Conservation (phyloP, 176 grass and related monocot species). For the Triticum dicoccoides region DNA sequence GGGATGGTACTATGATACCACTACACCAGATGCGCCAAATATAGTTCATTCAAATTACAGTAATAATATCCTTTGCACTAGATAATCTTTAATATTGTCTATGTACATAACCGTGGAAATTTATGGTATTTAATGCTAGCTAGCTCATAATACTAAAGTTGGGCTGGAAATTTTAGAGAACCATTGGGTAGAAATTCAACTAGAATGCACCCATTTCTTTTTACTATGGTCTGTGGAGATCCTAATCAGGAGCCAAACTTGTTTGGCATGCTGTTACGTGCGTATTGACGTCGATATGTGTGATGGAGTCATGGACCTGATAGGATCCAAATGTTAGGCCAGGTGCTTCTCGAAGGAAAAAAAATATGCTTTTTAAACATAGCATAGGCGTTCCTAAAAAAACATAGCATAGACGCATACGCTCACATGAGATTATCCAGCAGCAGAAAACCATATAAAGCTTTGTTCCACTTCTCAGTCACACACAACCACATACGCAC, state of each 20-base stretch:
- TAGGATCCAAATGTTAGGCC: neutral
- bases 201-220: neutral
- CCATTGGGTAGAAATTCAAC: neutral
- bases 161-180: no score
- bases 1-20: conserved; percentile 99
- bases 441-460: neutral
- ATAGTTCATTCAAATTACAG: no score
- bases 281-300: neutral
- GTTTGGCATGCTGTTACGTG: neutral
- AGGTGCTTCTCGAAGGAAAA: neutral
- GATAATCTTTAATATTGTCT: no score
- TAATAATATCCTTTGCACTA: no score
- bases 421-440: neutral
- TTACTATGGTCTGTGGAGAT: neutral
- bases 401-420: no score
- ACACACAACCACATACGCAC: neutral
- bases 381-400: no score
- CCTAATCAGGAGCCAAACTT: neutral
- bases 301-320: neutral
- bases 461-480: neutral
- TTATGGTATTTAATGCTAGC: no score
- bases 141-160: no score
- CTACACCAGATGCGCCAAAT: conserved; percentile 81
- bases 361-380: no score
- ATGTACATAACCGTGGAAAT: no score